Percentiles rank a stretch among this genome's conserved stretches.
Evolutionary conservation across 202 grass and related monocot genomes (phyloP).

Genomic region (Carex sylvatica): DNA sequence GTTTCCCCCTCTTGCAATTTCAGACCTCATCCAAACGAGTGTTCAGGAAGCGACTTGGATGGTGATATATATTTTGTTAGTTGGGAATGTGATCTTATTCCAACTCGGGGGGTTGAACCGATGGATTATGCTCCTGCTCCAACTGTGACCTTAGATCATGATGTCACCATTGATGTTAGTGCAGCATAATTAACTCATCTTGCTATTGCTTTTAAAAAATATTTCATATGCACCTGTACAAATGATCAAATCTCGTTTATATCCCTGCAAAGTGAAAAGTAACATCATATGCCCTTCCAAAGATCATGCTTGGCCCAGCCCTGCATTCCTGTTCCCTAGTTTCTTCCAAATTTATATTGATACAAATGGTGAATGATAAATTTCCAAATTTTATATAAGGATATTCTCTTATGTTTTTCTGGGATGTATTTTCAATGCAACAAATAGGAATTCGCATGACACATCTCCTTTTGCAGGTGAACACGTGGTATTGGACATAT

Average conservation of each 20-base stretch:
- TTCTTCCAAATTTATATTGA: background rate
- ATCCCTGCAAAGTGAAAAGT: background rate
- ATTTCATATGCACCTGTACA: background rate
- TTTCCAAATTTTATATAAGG: background rate
- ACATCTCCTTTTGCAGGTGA: background rate
- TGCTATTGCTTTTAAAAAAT: background rate
- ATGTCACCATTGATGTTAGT: slow-evolving; percentile 74
- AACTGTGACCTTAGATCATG: slow-evolving; percentile 66
- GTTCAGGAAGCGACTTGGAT: slow-evolving; percentile 96
- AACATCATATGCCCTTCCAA: background rate
- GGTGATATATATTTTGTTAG: slow-evolving; percentile 90
- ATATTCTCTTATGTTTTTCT: background rate
- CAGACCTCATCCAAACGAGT: slow-evolving; percentile 87
- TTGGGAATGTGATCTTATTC: slow-evolving; percentile 76
- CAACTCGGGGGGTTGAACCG: slow-evolving; percentile 38
- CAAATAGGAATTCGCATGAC: background rate
- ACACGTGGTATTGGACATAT: background rate
- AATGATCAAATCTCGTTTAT: background rate
- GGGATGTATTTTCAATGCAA: background rate
- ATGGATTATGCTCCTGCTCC: slow-evolving; percentile 79
- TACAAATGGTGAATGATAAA: background rate
- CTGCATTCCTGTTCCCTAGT: background rate
- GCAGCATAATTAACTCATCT: background rate
- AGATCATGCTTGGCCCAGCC: no score
- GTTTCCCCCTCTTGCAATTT: background rate